Evolutionary conservation across 2,329 filamentous ascomycete species (phyloP).

Genomic region (Claviceps paspali): DNA sequence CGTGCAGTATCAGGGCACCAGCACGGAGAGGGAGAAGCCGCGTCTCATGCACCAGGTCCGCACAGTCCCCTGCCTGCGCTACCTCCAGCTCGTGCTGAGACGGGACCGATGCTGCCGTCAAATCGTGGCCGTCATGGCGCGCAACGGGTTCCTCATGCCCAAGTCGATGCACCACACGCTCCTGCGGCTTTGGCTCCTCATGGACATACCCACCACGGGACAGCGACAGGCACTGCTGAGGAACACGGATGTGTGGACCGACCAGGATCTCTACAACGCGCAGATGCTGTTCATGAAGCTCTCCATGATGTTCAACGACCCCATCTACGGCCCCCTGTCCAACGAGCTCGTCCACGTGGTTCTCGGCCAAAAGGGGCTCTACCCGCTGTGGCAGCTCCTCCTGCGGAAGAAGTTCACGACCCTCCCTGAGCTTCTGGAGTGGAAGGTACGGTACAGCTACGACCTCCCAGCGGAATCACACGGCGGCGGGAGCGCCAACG

Average conservation of each 20-base stretch:
- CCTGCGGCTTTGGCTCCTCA: constrained; percentile 57
- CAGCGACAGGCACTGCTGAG: constrained; percentile 39
- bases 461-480: constrained; percentile 20
- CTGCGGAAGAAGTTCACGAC: constrained; percentile 36
- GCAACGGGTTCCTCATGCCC: constrained; percentile 42
- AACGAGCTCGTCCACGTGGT: constrained; percentile 40
- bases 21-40: constrained; percentile 3
- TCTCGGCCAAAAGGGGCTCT: constrained; percentile 41
- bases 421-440: constrained; percentile 34
- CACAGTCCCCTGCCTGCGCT: constrained; percentile 47
- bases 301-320: constrained; percentile 52
- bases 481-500: constrained; percentile 8
- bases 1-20: constrained; percentile 8
- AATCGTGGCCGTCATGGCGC: constrained; percentile 46
- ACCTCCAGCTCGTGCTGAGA: constrained; percentile 50
- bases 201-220: constrained; percentile 46
- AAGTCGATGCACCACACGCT: constrained; percentile 28
- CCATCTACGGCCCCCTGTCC: constrained; percentile 35
- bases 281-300: constrained; percentile 59
- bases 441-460: constrained; percentile 44
- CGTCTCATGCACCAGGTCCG: constrained; percentile 20
- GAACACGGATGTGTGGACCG: constrained; percentile 37
- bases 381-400: constrained; percentile 44
- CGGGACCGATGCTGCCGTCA: constrained; percentile 41
- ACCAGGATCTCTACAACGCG: constrained; percentile 44